Percentiles rank a stretch among this genome's conserved stretches.
phyloP scores from a whole-genome alignment of 1,284 basidiomycete species.

The Bjerkandera adusta region DNA sequence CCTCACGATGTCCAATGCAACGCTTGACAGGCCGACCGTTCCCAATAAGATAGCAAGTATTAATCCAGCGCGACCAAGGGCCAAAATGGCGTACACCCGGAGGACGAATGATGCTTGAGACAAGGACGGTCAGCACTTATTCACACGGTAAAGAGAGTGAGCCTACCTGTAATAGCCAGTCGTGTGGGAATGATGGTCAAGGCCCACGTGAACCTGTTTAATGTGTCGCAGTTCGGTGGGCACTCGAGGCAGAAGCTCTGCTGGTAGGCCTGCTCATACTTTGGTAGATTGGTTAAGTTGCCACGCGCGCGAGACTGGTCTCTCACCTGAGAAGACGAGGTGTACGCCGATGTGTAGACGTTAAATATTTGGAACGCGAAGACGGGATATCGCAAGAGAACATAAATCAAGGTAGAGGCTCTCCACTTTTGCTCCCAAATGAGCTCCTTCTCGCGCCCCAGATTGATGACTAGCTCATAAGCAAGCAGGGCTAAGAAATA shows the following conservation, averaged over 20 bases:
- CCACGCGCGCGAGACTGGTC: background rate
- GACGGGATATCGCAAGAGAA: slow-evolving; percentile 12
- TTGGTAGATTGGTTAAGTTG: background rate
- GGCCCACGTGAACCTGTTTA: slow-evolving; percentile 11
- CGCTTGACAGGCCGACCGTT: slow-evolving; percentile 4
- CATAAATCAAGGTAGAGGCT: slow-evolving; percentile 10
- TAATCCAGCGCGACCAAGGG: slow-evolving; percentile 3
- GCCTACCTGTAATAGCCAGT: slow-evolving; percentile 13
- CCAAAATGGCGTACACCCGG: slow-evolving; percentile 12
- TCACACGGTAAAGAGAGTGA: background rate
- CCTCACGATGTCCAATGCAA: slow-evolving; percentile 11
- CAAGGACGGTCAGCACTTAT: background rate
- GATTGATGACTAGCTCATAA: slow-evolving; percentile 10
- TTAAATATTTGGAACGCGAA: slow-evolving; percentile 13
- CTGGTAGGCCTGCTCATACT: background rate
- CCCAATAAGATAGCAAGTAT: background rate
- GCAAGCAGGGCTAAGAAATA: slow-evolving; percentile 7
- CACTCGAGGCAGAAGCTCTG: too few species aligned
- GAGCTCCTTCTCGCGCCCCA: slow-evolving; percentile 8
- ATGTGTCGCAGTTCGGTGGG: slow-evolving; percentile 9
- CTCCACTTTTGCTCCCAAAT: slow-evolving; percentile 11
- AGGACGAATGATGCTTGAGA: slow-evolving; percentile 10
- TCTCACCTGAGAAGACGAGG: slow-evolving; percentile 5
- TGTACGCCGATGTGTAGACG: slow-evolving; percentile 1
- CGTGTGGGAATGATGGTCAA: slow-evolving; percentile 9